Evolutionary conservation across 2,329 filamentous ascomycete genomes (phyloP).

Genomic region (Verticillium nonalfalfae): DNA sequence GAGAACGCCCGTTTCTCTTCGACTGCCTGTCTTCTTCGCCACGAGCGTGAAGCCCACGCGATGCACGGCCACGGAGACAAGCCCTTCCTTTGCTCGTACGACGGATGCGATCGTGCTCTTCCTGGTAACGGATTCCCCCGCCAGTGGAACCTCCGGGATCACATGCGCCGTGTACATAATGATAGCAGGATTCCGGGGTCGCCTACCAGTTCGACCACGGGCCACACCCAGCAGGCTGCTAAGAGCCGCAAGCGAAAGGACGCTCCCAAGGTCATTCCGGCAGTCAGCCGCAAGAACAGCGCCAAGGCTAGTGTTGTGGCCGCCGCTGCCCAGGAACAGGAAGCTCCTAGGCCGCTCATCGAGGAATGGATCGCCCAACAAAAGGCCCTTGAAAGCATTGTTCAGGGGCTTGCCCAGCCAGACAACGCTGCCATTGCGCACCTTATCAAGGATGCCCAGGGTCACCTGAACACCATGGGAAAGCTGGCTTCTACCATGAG

Average conservation of each 20-base stretch:
- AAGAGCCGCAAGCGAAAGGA: slow-evolving; percentile 59
- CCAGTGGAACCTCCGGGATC: slow-evolving; percentile 92
- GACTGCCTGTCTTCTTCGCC: slow-evolving; percentile 87
- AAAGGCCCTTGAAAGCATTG: slow-evolving; percentile 54
- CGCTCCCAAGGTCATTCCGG: slow-evolving; percentile 26
- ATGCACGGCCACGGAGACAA: slow-evolving; percentile 93
- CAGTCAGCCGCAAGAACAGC: slow-evolving; percentile 42
- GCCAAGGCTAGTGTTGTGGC: slow-evolving; percentile 31
- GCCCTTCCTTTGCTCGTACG: slow-evolving; percentile 82
- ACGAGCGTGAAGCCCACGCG: slow-evolving; percentile 92
- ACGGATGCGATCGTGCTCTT: slow-evolving; percentile 78
- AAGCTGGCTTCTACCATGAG: slow-evolving; percentile 38
- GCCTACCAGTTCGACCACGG: slow-evolving; percentile 19
- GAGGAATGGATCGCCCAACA: slow-evolving; percentile 58
- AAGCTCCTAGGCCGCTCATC: slow-evolving; percentile 32
- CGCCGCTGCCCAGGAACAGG: slow-evolving; percentile 24
- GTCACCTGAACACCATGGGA: slow-evolving; percentile 43
- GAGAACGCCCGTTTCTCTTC: slow-evolving; percentile 88
- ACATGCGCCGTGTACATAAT: slow-evolving; percentile 93
- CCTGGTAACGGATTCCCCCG: slow-evolving; percentile 86
- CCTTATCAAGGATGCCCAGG: slow-evolving; percentile 44
- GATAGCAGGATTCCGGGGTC: slow-evolving; percentile 43
- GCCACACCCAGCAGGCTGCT: slow-evolving; percentile 36
- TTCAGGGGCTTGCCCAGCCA: slow-evolving; percentile 41
- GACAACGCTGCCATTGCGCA: slow-evolving; percentile 47